Percentiles rank a stretch among this genome's conserved stretches.
Conservation (phyloP, 371 early-diverging fungal species). For the Rhizomucor miehei region DNA sequence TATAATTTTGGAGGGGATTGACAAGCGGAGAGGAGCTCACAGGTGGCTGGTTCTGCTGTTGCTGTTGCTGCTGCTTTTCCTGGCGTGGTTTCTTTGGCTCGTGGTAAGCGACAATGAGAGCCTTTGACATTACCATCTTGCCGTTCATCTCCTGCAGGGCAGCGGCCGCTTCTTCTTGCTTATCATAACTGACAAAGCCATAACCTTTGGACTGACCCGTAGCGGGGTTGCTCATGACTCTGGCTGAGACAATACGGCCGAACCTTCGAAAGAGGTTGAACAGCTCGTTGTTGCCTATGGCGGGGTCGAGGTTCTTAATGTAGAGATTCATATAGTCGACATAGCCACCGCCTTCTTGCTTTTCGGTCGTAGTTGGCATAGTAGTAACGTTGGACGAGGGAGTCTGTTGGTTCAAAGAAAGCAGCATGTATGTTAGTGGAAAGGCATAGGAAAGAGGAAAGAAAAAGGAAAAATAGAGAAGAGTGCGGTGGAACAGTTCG, state of each 20-base stretch:
- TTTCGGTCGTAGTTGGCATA: neutral
- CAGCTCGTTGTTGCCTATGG: constrained; percentile 33
- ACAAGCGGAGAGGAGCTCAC: neutral
- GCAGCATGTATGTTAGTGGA: neutral
- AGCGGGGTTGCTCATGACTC: constrained; percentile 37
- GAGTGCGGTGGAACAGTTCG: constrained; percentile 1
- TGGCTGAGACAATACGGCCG: constrained; percentile 40
- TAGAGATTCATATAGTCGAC: constrained; percentile 34
- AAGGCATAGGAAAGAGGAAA: constrained; percentile 7
- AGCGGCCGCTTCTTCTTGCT: constrained; percentile 36
- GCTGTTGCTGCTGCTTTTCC: constrained; percentile 19
- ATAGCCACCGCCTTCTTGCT: neutral
- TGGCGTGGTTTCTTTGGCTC: constrained; percentile 38
- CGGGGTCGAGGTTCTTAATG: constrained; percentile 40
- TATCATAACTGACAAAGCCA: constrained; percentile 40
- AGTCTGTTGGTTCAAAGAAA: constrained; percentile 2
- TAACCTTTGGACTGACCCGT: constrained; percentile 44
- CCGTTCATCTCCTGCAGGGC: constrained; percentile 41
- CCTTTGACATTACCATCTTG: constrained; percentile 21
- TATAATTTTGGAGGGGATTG: neutral
- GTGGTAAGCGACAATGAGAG: constrained; percentile 38
- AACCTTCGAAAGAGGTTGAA: constrained; percentile 35
- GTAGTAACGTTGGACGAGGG: neutral
- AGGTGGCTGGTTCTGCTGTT: constrained; percentile 2
- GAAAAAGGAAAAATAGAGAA: constrained; percentile 5